Percentiles rank a stretch among this genome's conserved stretches.
phyloP scores from a whole-genome alignment of 352 stramenopile genomes.

The Globisporangium parvum region DNA sequence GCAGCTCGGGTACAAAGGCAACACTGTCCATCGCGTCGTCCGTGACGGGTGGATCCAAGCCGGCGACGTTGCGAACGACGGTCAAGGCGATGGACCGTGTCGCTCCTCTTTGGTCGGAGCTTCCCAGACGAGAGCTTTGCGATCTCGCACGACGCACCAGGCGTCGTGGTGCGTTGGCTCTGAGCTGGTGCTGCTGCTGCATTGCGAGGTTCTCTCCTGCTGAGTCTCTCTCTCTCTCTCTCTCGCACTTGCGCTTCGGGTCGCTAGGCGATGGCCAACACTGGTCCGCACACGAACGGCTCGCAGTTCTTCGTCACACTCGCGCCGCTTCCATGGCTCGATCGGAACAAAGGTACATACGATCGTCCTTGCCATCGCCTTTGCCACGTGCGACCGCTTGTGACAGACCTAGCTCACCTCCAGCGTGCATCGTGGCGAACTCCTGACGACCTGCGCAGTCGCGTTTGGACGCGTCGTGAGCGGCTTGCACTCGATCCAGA shows the following conservation, averaged over 20 bases:
- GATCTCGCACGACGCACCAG: constrained; percentile 51
- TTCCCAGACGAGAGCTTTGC: constrained; percentile 76
- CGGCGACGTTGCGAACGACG: constrained; percentile 44
- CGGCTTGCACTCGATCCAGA: constrained; percentile 47
- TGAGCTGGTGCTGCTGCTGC: not conserved
- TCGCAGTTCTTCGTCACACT: constrained; percentile 99
- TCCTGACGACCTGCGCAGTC: constrained; percentile 24
- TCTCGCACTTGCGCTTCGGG: not conserved
- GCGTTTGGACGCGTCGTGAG: constrained; percentile 70
- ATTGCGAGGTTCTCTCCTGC: not conserved
- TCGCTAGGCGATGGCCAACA: constrained; percentile 95
- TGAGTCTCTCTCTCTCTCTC: not conserved
- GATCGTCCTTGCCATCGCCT: not conserved
- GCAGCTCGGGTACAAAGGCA: constrained; percentile 47
- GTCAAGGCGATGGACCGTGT: constrained; percentile 39
- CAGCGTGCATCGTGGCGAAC: not conserved
- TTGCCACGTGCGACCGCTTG: not conserved
- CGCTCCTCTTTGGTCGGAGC: constrained; percentile 51
- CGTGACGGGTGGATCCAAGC: constrained; percentile 67
- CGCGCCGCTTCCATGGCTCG: constrained; percentile 51
- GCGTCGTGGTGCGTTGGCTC: constrained; percentile 41
- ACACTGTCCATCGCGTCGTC: constrained; percentile 59
- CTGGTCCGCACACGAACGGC: constrained; percentile 93
- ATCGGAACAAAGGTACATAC: constrained; percentile 68
- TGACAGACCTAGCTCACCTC: not conserved